phyloP scores from a whole-genome alignment of 2,329 filamentous ascomycete species.

The Microthyrium microscopicum region DNA sequence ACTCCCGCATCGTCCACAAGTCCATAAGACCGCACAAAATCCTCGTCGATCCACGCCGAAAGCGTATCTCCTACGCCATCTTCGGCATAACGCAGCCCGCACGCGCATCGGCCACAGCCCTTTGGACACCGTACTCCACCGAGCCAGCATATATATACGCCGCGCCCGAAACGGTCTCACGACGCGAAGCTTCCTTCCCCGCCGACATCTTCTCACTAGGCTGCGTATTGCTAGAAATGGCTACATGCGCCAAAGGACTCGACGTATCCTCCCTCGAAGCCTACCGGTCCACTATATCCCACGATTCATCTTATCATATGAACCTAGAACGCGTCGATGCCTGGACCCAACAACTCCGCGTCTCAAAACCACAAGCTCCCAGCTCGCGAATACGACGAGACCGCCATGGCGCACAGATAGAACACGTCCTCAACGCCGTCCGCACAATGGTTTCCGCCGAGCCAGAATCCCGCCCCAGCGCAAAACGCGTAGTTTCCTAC shows the following conservation, averaged over 20 bases:
- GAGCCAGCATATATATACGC: conserved; percentile 18
- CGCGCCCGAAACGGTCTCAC: conserved; percentile 21
- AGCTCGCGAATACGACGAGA: too few species aligned
- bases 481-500: too few species aligned
- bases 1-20: conserved; percentile 18
- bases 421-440: too few species aligned
- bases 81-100: conserved; percentile 18
- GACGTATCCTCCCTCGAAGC: conserved; percentile 18
- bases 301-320: conserved; percentile 22
- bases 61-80: conserved; percentile 18
- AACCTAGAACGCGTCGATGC: conserved; percentile 23
- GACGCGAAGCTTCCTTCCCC: conserved; percentile 14
- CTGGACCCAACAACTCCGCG: too few species aligned
- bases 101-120: conserved; percentile 15
- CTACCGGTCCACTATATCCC: conserved; percentile 17
- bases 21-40: conserved; percentile 24
- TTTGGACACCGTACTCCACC: conserved; percentile 14
- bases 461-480: too few species aligned
- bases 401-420: too few species aligned
- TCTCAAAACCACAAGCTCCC: too few species aligned
- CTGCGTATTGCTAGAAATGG: conserved; percentile 23
- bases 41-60: conserved; percentile 10
- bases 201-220: conserved; percentile 24
- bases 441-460: too few species aligned
- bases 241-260: conserved; percentile 21